phyloP scores from a whole-genome alignment of 2,329 filamentous ascomycete genomes.

The Hirsutella rhossiliensis region DNA sequence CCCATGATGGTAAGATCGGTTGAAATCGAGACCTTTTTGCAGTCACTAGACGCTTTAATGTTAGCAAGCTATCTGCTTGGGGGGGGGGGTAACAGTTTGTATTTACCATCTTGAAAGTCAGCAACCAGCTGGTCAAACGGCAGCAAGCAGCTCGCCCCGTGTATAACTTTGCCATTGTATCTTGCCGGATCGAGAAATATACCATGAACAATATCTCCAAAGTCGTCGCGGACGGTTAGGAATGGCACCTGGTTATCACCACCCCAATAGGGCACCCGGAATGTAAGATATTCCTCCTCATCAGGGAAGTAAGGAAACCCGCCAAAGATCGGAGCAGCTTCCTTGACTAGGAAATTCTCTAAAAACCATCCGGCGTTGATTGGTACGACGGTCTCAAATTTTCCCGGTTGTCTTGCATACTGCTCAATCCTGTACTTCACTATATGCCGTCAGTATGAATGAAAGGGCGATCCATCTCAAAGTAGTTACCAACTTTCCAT shows the following conservation, averaged over 20 bases:
- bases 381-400: constrained; percentile 15
- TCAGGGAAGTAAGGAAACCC: constrained; percentile 20
- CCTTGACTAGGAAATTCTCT: constrained; percentile 13
- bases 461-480: not conserved
- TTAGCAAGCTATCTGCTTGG: not conserved
- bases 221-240: constrained; percentile 21
- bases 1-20: not conserved
- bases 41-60: not conserved
- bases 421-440: constrained; percentile 7
- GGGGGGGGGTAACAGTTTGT: not conserved
- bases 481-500: not conserved
- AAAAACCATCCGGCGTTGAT: constrained; percentile 21
- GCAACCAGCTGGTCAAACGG: not conserved
- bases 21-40: not conserved
- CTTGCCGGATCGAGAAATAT: constrained; percentile 18
- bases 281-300: constrained; percentile 18
- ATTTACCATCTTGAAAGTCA: not conserved
- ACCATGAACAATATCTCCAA: constrained; percentile 25
- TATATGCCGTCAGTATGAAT: not conserved
- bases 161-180: not conserved
- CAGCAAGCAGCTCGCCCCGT: not conserved
- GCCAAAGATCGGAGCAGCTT: constrained; percentile 10
- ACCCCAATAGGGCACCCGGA: constrained; percentile 18
- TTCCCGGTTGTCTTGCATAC: constrained; percentile 11
- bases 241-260: constrained; percentile 16